phyloP scores from a whole-genome alignment of 306 rosid genomes.

The Purshia tridentata region DNA sequence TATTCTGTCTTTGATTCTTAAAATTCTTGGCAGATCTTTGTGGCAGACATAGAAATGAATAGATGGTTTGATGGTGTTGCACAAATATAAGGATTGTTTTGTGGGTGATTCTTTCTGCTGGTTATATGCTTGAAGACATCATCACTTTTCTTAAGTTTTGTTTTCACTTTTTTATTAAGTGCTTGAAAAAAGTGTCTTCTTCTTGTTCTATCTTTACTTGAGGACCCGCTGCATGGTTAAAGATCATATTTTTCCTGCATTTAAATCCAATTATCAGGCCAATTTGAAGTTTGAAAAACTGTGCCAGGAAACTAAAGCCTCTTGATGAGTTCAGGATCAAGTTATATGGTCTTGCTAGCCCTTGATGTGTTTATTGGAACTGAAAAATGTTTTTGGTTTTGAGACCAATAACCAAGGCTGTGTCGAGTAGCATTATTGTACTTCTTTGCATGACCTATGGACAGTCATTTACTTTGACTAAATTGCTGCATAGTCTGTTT shows the following conservation, averaged over 20 bases:
- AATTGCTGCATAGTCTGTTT: not conserved
- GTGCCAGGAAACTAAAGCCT: not conserved
- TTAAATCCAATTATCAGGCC: not conserved
- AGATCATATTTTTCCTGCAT: not conserved
- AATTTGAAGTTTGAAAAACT: not conserved
- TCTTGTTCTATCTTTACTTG: not conserved
- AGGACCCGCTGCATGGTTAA: not conserved
- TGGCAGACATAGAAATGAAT: slow-evolving; percentile 1
- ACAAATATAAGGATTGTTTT: not conserved
- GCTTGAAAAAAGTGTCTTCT: no score
- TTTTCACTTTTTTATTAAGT: no score
- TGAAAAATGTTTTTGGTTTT: not conserved
- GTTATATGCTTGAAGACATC: not conserved
- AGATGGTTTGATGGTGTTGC: not conserved
- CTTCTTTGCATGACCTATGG: slow-evolving; percentile 2
- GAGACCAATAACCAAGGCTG: not conserved
- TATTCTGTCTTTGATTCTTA: not conserved
- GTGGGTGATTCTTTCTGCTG: slow-evolving; percentile 1
- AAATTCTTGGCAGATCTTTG: not conserved
- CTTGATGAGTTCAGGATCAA: not conserved
- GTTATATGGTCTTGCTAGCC: not conserved
- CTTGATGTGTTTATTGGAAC: not conserved
- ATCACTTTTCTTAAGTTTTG: not conserved
- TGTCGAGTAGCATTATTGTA: not conserved
- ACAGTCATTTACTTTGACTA: not conserved